Evolutionary conservation across 2,329 filamentous ascomycete genomes (phyloP).

Genomic region (Xylaria arbuscula): DNA sequence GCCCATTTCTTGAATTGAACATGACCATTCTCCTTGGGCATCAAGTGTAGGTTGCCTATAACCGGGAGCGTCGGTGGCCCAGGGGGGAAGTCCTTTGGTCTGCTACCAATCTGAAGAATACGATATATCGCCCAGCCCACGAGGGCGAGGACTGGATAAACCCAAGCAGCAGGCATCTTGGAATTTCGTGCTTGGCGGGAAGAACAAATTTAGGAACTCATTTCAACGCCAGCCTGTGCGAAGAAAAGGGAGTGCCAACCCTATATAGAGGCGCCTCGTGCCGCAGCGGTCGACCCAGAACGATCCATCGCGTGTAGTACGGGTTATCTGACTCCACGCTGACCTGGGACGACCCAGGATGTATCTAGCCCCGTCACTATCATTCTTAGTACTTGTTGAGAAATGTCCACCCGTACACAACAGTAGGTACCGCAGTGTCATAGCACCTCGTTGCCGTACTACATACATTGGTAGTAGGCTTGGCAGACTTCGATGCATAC

Average conservation of each 20-base stretch:
- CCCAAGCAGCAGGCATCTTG: constrained; percentile 38
- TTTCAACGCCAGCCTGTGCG: constrained; percentile 8
- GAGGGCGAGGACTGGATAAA: constrained; percentile 38
- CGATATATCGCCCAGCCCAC: constrained; percentile 39
- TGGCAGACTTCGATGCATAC: constrained; percentile 19
- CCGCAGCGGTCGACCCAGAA: constrained; percentile 9
- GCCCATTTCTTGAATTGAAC: constrained; percentile 44
- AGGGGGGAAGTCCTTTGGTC: constrained; percentile 40
- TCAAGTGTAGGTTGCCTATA: constrained; percentile 40
- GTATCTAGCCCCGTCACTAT: constrained; percentile 22
- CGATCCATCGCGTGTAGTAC: constrained; percentile 15
- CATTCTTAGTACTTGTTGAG: constrained; percentile 13
- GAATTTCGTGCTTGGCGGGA: constrained; percentile 20
- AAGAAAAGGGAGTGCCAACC: constrained; percentile 21
- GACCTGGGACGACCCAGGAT: constrained; percentile 28
- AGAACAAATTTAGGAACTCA: constrained; percentile 26
- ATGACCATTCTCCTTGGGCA: constrained; percentile 40
- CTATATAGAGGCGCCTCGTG: constrained; percentile 29
- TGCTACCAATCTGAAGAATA: constrained; percentile 40
- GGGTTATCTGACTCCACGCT: constrained; percentile 38
- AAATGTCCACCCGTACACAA: constrained; percentile 10
- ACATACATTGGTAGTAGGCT: constrained; percentile 4
- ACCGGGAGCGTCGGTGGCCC: constrained; percentile 41
- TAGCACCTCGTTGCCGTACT: constrained; percentile 1
- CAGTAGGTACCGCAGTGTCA: constrained; percentile 4